phyloP scores from a whole-genome alignment of 139 green algal species.

The Chlorella sp. region DNA sequence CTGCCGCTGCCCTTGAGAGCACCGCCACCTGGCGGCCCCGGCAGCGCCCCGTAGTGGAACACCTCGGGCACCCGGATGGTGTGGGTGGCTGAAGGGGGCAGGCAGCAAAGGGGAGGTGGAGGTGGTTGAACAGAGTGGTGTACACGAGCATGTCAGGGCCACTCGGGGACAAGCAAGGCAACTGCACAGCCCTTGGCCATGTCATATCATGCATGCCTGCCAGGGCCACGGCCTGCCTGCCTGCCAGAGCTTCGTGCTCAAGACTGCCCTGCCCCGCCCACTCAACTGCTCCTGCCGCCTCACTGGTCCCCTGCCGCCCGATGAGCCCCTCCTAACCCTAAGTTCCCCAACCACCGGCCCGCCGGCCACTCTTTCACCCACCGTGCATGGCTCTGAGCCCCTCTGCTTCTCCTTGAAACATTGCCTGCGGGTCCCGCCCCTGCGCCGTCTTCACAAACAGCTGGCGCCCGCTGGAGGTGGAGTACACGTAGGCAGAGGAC shows the following conservation, averaged over 20 bases:
- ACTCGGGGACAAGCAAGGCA: no score
- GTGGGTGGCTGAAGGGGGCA: constrained; percentile 53
- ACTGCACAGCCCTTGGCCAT: no score
- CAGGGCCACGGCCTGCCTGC: no score
- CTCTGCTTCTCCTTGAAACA: constrained; percentile 91
- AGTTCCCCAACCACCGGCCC: not conserved
- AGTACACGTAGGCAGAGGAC: constrained; percentile 66
- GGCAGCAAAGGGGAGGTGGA: no score
- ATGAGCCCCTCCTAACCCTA: no score
- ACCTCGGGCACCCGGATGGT: constrained; percentile 76
- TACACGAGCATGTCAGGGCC: no score
- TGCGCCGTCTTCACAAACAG: constrained; percentile 88
- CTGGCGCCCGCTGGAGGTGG: constrained; percentile 52
- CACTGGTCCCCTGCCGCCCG: not conserved
- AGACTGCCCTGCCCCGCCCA: no score
- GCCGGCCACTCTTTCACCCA: constrained; percentile 19
- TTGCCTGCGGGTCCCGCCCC: constrained; percentile 51
- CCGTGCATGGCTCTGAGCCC: constrained; percentile 88
- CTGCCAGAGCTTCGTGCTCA: no score
- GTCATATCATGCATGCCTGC: no score
- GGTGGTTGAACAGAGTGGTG: no score
- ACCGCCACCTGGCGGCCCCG: constrained; percentile 30
- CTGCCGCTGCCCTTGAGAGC: constrained; percentile 49
- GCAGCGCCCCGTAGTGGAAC: constrained; percentile 65
- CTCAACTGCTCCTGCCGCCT: no score